Conservation (phyloP, 2,329 filamentous ascomycete species). For the Cryphonectria japonica region DNA sequence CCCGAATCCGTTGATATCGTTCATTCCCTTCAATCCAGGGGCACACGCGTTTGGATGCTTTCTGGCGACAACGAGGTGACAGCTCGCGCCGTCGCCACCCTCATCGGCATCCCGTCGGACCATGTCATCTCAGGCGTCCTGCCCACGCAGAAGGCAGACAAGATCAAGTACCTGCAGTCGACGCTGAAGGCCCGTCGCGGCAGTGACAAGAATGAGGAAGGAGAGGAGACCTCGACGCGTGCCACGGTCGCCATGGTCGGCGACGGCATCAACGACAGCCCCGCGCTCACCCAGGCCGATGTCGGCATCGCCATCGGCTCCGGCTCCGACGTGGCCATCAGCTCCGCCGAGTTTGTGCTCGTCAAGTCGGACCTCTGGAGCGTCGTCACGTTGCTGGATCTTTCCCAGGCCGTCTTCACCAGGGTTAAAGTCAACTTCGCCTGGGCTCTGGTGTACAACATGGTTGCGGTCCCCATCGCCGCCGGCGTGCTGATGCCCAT, state of each 20-base stretch:
- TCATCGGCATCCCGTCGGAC: conserved; percentile 71
- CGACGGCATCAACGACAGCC: conserved; percentile 88
- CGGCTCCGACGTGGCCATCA: conserved; percentile 83
- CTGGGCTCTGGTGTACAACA: conserved; percentile 85
- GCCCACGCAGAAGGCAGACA: conserved; percentile 78
- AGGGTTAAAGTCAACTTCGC: conserved; percentile 83
- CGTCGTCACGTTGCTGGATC: conserved; percentile 72
- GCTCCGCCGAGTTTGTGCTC: conserved; percentile 80
- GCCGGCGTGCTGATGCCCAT: conserved; percentile 76
- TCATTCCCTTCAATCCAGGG: conserved; percentile 62
- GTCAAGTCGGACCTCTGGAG: conserved; percentile 71
- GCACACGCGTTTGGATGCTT: conserved; percentile 85
- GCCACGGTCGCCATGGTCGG: conserved; percentile 79
- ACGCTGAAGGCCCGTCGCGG: conserved; percentile 46
- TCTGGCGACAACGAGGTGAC: conserved; percentile 91
- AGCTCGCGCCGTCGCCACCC: conserved; percentile 74
- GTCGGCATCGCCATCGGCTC: conserved; percentile 83
- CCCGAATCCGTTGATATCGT: conserved; percentile 71
- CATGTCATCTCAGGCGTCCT: conserved; percentile 89
- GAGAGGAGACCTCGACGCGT: conserved; percentile 40
- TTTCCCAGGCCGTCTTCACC: conserved; percentile 73
- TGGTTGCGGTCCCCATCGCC: conserved; percentile 76
- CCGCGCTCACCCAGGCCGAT: conserved; percentile 78
- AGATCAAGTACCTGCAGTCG: conserved; percentile 66
- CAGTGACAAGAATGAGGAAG: conserved; percentile 32